Conservation (phyloP, 441 rosid species). For the Arabidopsis hybrid region DNA sequence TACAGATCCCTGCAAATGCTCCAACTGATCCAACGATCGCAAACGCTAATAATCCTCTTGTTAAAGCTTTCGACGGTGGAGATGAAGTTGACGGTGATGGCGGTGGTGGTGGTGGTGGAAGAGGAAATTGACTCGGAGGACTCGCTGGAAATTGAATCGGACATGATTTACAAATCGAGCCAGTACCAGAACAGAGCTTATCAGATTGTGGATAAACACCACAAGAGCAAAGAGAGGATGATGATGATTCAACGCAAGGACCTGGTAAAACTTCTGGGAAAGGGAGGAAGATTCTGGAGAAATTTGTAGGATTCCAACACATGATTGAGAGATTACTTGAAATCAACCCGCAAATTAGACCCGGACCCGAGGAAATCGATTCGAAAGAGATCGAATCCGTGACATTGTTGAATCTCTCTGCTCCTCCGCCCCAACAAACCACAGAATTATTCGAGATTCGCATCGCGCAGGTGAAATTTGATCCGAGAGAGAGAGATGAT, state of each 20-base stretch:
- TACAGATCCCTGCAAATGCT: slow-evolving; percentile 61
- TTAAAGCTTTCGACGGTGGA: slow-evolving; percentile 52
- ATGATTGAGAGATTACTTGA: slow-evolving; percentile 56
- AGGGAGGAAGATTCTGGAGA: slow-evolving; percentile 44
- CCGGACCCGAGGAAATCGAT: slow-evolving; percentile 69
- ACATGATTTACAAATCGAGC: slow-evolving; percentile 65
- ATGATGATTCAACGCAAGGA: slow-evolving; percentile 62
- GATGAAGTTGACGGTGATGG: slow-evolving; percentile 9
- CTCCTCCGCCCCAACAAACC: slow-evolving; percentile 80
- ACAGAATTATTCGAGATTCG: slow-evolving; percentile 54
- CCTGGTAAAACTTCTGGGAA: slow-evolving; percentile 69
- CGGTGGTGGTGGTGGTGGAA: slow-evolving; percentile 9
- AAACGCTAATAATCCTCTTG: slow-evolving; percentile 63
- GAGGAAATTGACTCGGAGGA: slow-evolving; percentile 13
- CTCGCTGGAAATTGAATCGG: background rate
- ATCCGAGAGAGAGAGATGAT: slow-evolving; percentile 61
- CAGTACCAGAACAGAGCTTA: slow-evolving; percentile 62
- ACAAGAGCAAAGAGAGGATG: slow-evolving; percentile 49
- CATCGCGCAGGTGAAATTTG: slow-evolving; percentile 66
- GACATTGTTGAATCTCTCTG: slow-evolving; percentile 46
- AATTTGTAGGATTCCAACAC: slow-evolving; percentile 69
- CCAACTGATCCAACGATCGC: slow-evolving; percentile 81
- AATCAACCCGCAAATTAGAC: slow-evolving; percentile 73
- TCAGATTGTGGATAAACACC: slow-evolving; percentile 61
- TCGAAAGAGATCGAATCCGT: slow-evolving; percentile 56